Evolutionary conservation across 2,329 filamentous ascomycete genomes (phyloP).

Genomic region (Lasiodiplodia citricola): DNA sequence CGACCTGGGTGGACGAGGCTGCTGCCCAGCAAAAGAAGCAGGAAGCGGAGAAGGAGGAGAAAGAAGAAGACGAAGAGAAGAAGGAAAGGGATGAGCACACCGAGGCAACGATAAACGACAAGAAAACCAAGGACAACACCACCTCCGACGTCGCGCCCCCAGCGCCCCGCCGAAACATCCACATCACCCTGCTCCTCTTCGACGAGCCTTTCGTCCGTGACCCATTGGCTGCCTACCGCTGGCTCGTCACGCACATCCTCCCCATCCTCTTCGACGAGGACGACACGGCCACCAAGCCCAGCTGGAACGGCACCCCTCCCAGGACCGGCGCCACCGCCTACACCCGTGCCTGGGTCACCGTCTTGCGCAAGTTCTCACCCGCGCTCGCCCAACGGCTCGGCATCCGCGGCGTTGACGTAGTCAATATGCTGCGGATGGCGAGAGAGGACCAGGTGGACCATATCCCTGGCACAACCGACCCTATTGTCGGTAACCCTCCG

Average conservation of each 20-base stretch:
- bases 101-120: too few species aligned
- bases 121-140: too few species aligned
- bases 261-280: neutral
- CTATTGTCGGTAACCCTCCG: too few species aligned
- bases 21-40: too few species aligned
- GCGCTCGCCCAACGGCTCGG: neutral
- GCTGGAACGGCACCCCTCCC: too few species aligned
- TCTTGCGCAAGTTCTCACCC: neutral
- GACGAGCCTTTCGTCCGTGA: neutral
- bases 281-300: neutral
- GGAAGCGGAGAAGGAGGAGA: too few species aligned
- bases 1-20: neutral
- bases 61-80: too few species aligned
- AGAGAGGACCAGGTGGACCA: too few species aligned
- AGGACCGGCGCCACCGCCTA: neutral
- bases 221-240: neutral
- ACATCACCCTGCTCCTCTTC: neutral
- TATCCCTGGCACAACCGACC: too few species aligned
- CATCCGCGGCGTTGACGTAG: neutral
- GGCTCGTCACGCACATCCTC: neutral
- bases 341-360: neutral
- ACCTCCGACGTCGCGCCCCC: too few species aligned
- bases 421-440: neutral
- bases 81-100: too few species aligned
- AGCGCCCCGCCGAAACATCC: neutral